Evolutionary conservation across 495 filamentous ascomycete species (phyloP), one percentile per base, ranked within the genome.

Genomic region (Aspergillus asperescens): DNA sequence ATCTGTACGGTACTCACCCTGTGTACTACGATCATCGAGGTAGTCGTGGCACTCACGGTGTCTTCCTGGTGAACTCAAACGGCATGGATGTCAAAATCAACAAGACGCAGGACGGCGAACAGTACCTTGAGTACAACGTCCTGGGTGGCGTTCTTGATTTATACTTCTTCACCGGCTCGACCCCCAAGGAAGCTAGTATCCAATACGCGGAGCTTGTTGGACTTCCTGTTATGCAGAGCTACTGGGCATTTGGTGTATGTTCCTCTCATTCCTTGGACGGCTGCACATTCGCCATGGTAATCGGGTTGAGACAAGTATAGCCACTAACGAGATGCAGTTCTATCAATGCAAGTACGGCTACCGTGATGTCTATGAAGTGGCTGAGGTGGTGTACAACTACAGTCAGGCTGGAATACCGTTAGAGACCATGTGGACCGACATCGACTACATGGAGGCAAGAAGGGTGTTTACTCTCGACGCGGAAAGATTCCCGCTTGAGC

Each of bases 391-490:
- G 19, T 79, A 82, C 42, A 94, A 93, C 64, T 93, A 94, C 70
- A 85, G 79, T 50, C 62, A 72, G 25, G 88, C 89, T 9, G 67
- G 68, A 7, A 94, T 94, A 54, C 89, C 89, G 0, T 70, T 95
- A 7, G 89, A 95, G 65, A 90, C 86, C 0, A 88, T 90, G 82
- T 94, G 89, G 89, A 92, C 85, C 4, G 88, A 92, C 60, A 92
- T 92, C 43, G 75, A 90, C 60, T 89, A 91, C 64, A 89, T 90
- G 85, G 74, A 83, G 59, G 54, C 59, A 9, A 70, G 86, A 62
- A 74, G 70, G 54, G 79, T 90, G 40, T 93, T 95, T 65, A 84
- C 85, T 1, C 71, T 89, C 15, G 90, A 92, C 57, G 80, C 84
- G 0, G 72, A 86, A 3, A 76, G 87, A 29, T 95, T 86, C 66